A percentile compares a stretch with the other conserved stretches of the same genome.
phyloP scores from a whole-genome alignment of 371 early-diverging fungal genomes.

The Mortierella sp. region DNA sequence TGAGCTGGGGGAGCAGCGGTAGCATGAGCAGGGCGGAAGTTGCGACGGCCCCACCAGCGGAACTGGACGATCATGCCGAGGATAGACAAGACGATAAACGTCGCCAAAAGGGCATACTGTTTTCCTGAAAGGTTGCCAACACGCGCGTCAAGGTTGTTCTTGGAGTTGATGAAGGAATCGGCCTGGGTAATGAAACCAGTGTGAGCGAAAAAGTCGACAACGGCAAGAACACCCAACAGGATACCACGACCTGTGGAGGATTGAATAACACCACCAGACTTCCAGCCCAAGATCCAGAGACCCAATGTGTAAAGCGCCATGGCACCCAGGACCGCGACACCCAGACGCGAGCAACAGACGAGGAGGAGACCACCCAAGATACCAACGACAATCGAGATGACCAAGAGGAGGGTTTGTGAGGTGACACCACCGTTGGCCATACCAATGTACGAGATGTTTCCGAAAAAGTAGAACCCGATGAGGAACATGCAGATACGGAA shows the following conservation, averaged over 20 bases:
- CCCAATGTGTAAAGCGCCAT: constrained; percentile 69
- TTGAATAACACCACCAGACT: constrained; percentile 66
- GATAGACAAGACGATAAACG: constrained; percentile 26
- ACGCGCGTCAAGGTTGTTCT: constrained; percentile 25
- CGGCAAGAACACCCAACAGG: constrained; percentile 70
- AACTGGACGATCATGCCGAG: constrained; percentile 42
- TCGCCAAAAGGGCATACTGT: constrained; percentile 33
- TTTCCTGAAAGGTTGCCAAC: constrained; percentile 4
- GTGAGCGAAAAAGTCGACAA: constrained; percentile 78
- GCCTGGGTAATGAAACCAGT: constrained; percentile 74
- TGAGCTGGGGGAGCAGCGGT: not conserved
- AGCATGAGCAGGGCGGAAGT: constrained; percentile 24
- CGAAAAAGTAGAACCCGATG: constrained; percentile 70
- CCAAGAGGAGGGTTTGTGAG: constrained; percentile 62
- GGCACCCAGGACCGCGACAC: constrained; percentile 76
- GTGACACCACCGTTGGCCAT: constrained; percentile 69
- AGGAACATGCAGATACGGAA: constrained; percentile 70
- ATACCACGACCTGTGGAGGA: constrained; percentile 72
- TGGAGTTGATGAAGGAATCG: constrained; percentile 52
- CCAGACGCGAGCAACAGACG: constrained; percentile 61
- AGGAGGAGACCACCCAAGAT: constrained; percentile 70
- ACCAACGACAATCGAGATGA: constrained; percentile 69
- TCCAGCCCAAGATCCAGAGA: constrained; percentile 75
- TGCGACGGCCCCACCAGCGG: constrained; percentile 33
- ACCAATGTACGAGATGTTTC: constrained; percentile 67